These are phyloP conservation scores for Sugiyamaella smithiae DNA, from an alignment of 805 yeast species.

Conservation along the genomic window DNA sequence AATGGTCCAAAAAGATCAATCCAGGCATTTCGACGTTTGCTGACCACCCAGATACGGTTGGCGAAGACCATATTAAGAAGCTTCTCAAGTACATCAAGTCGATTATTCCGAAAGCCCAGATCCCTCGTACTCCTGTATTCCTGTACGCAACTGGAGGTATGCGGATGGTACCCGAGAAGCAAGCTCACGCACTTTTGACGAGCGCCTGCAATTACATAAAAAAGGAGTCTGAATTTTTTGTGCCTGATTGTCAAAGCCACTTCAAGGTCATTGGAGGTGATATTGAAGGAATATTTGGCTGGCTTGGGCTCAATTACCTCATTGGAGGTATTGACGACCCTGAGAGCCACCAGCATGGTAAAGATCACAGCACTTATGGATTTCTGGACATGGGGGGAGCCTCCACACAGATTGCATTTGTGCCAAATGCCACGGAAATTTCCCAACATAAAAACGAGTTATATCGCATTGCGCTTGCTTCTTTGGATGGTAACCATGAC, in stretches of 20 bases:
- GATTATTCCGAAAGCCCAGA: constrained; percentile 62
- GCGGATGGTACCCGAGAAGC: constrained; percentile 63
- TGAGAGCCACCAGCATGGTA: constrained; percentile 27
- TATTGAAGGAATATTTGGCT: constrained; percentile 91
- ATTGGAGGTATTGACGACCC: constrained; percentile 54
- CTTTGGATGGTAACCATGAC: constrained; percentile 41
- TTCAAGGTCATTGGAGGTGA: constrained; percentile 89
- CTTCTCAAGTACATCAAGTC: constrained; percentile 66
- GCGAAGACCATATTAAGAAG: constrained; percentile 65
- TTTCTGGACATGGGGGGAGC: constrained; percentile 99
- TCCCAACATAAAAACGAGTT: constrained; percentile 68
- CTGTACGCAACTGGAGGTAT: constrained; percentile 95
- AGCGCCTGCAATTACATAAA: constrained; percentile 60
- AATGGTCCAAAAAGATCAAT: constrained; percentile 66
- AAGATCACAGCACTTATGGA: constrained; percentile 58
- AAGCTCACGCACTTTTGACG: constrained; percentile 51
- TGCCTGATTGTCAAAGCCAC: constrained; percentile 61
- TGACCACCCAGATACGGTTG: constrained; percentile 52
- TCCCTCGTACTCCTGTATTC: constrained; percentile 74
- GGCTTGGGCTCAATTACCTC: constrained; percentile 88
- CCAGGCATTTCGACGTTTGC: constrained; percentile 84
- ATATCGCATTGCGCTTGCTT: constrained; percentile 62
- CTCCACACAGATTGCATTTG: constrained; percentile 92
- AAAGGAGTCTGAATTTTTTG: constrained; percentile 53
- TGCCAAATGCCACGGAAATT: constrained; percentile 64